Evolutionary conservation across 75 land plant species (phyloP), one percentile per base, ranked within the genome.

Genomic region (Cunninghamia lanceolata): DNA sequence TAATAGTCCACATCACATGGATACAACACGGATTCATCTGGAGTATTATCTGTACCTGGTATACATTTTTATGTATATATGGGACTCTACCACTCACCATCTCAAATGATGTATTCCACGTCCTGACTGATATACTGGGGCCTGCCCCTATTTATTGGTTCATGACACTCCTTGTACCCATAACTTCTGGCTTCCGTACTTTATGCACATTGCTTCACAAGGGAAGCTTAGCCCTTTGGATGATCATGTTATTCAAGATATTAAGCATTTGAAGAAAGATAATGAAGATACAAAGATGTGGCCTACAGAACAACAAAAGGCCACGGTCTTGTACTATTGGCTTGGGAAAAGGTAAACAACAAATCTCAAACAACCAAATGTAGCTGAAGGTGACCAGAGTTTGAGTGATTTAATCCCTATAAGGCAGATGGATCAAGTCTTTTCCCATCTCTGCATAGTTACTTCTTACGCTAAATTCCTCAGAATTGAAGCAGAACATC

Each of bases 181-280:
- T 93, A 11, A 87, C 92, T 17, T 94, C 95, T 70, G 86, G 3
- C 74, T 94, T 42, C 95, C 97, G 2, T 97, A 97, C 91, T 83
- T 93, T 15, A 86, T 86, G 19, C 91, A 90, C 85, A 89, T 91
- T 54, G 90, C 93, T 15, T 94, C 83, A 75, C 93, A 93, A 86
- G 85, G 96, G 82, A 79, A 76, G 66, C 91, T 93, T 86, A 77
- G 88, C 42, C 99, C 96, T 4, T 86, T 93, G 94, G 96, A 96
- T 80, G 96, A 96, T 84, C 96, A 96, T 75, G 78, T 96, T 73
- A 96, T 96, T 43, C 96, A 95, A 85, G 96, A 95, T 84, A 95
- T 94, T 79, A 96, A 90, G 86, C 89, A 94, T 88, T 59, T 90
- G 86, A 92, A 88, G 91, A 95, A 93, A 86, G 95, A 96, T 80